Base-by-base conservation (phyloP, 2,329 filamentous ascomycete species). In the Helicocarpus griseus region DNA sequence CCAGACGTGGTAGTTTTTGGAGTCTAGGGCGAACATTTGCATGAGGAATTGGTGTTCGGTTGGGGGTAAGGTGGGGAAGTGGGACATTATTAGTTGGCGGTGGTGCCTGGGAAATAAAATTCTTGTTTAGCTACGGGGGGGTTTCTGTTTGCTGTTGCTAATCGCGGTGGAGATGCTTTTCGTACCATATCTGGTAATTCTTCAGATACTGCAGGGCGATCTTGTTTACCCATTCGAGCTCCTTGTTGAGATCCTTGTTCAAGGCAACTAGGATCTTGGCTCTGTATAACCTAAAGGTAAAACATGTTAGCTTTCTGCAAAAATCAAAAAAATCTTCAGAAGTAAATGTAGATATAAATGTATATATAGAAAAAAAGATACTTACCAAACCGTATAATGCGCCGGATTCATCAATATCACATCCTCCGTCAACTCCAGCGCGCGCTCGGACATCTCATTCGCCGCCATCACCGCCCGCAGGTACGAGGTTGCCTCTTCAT, bases 1-100 rank as follows among this genome's bases (percentile, higher is more conserved):
- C 93, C 93, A 98, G 45, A 97, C 93, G 66, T 98, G 93, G 68
- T 98, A 97, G 74, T 98, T 98, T 73, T 98, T 98, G 47, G 86
- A 81, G 66, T 98, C 93, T 60, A 86, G 78, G 38, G 77, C 79
- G 50, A 98, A 83, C 80, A 98, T 97, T 44, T 77, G 70, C 53
- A 77, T 78, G 54, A 96, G 79, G 67, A 97, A 97, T 13, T 76
- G 76, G 19, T 78, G 75, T 71, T 98, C 93, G 3, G 79, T 80
- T 3, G 75, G 66, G 9, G 80, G 81, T 49, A 88, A 77, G 17
- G 65, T 74, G 13, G 80, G 72, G 53, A 76, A 76, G 52, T 65
- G 82, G 55, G 73, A 78, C 68, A 73, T 76, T 67, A 71, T 69
- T 59, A 69, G 65, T 75, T 82, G 66, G 59, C 78, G 66, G 72